Evolutionary conservation across 768 basidiomycete genomes (phyloP), one percentile per base, ranked within the genome.

Genomic region (Punctularia strigosozonata): DNA sequence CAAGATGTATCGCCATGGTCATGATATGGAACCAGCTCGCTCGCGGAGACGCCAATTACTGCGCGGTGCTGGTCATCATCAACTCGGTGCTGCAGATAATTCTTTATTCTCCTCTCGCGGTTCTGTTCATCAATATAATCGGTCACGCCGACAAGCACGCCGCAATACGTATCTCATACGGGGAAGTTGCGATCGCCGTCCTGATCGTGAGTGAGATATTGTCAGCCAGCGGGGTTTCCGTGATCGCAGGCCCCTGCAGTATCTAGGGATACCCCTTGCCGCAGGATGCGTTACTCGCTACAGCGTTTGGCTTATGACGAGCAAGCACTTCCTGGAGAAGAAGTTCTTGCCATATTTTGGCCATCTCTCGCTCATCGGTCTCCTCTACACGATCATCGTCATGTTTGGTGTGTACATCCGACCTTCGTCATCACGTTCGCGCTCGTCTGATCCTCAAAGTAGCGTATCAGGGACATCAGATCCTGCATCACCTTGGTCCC

Each of bases 11-110:
- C 48, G 47, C 46, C 30, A 50, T 48, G 79, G 80, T 84, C 43
- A 73, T 83, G 63, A 80, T 90, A 31, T 88, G 85, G 86, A 84
- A 81, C 47, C 68, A 73, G 37, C 66, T 89, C 5, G 82, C 81
- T 0, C 54, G 65, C 25, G 85, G 86, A 4, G 74, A 88, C 47
- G 46, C 49, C 17, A 68, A 87, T 41, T 80, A 82, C 48, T 85
- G 83, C 46, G 85, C 80, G 14, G 77, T 88, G 46, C 61, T 90
- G 5, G 85, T 90, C 33, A 76, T 84, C 33, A 57, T 86, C 51
- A 90, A 92, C 52, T 81, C 84, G 3, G 46, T 81, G 4, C 60
- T 92, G 25, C 88, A 90, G 55, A 82, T 88, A 22, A 56, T 77
- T 3, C 65, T 89, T 7, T 85, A 77, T 57, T 77, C 84, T 2